Base-by-base conservation (phyloP, 208 protist genomes). In the Endotrypanum monterogeii region DNA sequence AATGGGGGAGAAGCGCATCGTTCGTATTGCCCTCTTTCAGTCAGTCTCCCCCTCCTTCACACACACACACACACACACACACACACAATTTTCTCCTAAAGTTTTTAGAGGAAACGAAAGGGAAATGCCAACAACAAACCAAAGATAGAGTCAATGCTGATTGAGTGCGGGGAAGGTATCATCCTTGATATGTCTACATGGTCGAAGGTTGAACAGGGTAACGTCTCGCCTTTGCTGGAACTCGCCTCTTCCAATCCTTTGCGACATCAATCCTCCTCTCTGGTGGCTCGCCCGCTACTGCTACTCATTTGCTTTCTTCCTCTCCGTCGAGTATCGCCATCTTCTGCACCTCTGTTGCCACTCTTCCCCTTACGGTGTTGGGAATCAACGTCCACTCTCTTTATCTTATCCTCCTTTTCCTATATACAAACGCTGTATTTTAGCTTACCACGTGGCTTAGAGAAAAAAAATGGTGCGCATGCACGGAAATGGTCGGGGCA, bases 401-500 rank as follows among this genome's bases (percentile, higher is more conserved):
- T 63, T 41, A 25, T 12, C 1, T 39, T 32, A 4, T 11, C 39
- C 35, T 5, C n/a, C 39, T 51, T 16, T 0, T 39, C n/a, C 16
- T 1, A 41, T 28, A 54, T 46, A 56, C 46, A 57, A 57, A 67
- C 66, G 46, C 65, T 23, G 58, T 3, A 0, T 25, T 65, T 65
- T 32, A 75, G 71, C 60, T 50, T 35, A 77, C 44, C 71, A 82
- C 58, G 28, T 57, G 57, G n/a, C 54, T 68, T 57, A 67, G 69
- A 72, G 55, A 76, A 51, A 55, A n/a, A 48, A 41, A 71, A 98
- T 99, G 98, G 98, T 98, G 78, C 98, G 98, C 92, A 99, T 99
- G 98, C 91, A 99, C 90, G 97, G 97, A 85, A 98, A 98, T 78
- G 98, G 98, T 48, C 99, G 99, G 87, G 99, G 99, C 93, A 99